Evolutionary conservation across 352 stramenopile species (phyloP).

Genomic region (Globisporangium echinulatum): DNA sequence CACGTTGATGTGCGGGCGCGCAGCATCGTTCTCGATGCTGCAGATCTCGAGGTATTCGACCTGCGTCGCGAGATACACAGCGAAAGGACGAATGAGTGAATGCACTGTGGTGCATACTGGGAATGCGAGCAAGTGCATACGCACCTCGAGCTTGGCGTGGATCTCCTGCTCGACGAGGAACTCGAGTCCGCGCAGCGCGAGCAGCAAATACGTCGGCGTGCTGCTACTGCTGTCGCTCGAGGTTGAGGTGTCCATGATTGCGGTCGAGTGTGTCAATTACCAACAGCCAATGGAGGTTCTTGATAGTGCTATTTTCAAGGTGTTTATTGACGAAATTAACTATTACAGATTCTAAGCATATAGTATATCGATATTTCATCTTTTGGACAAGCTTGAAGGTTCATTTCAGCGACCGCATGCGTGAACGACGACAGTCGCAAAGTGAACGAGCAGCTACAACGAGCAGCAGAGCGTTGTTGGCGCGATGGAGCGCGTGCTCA

Average conservation of each 20-base stretch:
- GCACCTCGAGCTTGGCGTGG: slow-evolving; percentile 49
- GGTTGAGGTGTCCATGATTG: not conserved
- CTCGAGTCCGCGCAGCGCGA: slow-evolving; percentile 73
- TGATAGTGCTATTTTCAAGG: not conserved
- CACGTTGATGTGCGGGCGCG: slow-evolving; percentile 50
- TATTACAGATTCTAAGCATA: not conserved
- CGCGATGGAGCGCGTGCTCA: slow-evolving; percentile 6
- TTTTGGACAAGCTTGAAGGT: not conserved
- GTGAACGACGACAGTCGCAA: not conserved
- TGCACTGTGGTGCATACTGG: not conserved
- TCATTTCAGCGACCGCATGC: not conserved
- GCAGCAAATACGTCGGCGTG: slow-evolving; percentile 54
- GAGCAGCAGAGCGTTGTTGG: too few species aligned
- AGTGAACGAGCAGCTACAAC: not conserved
- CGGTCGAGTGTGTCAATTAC: not conserved
- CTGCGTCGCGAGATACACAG: slow-evolving; percentile 10
- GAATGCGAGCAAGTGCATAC: not conserved
- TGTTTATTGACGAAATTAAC: not conserved
- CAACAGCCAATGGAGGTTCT: not conserved
- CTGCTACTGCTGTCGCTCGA: not conserved
- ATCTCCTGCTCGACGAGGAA: slow-evolving; percentile 65
- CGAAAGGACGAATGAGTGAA: not conserved
- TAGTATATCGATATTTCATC: not conserved
- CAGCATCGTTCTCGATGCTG: slow-evolving; percentile 54
- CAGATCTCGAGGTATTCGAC: slow-evolving; percentile 58